Percentiles rank a stretch among this genome's conserved stretches.
These are phyloP conservation scores for Globisporangium camurandrum DNA, from an alignment of 352 stramenopile species.

Conservation along the genomic window DNA sequence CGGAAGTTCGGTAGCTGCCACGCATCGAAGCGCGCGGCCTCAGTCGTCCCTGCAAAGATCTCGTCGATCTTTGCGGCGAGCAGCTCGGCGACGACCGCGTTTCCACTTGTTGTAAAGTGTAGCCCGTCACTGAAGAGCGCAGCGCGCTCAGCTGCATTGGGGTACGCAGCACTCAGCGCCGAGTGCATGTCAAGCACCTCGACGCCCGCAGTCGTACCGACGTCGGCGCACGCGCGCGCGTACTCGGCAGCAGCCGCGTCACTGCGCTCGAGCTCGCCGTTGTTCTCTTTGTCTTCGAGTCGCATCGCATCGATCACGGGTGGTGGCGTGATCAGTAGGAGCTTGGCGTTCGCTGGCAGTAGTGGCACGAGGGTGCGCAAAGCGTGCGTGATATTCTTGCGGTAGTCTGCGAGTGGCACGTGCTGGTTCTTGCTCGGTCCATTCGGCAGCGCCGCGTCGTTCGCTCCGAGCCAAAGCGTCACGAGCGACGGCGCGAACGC, in stretches of 20 bases:
- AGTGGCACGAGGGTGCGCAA: slow-evolving; percentile 13
- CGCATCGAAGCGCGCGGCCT: slow-evolving; percentile 22
- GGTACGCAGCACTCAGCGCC: slow-evolving; percentile 33
- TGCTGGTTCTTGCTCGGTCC: slow-evolving; percentile 23
- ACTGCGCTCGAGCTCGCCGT: slow-evolving; percentile 25
- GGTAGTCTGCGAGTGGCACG: slow-evolving; percentile 40
- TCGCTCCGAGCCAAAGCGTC: slow-evolving; percentile 62
- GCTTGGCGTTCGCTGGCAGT: slow-evolving; percentile 17
- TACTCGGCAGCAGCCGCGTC: slow-evolving; percentile 34
- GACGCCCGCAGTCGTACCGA: slow-evolving; percentile 18
- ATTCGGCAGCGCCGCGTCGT: slow-evolving; percentile 39
- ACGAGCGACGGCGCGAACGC: slow-evolving; percentile 33
- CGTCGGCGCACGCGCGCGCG: slow-evolving; percentile 32
- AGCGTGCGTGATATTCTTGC: slow-evolving; percentile 28
- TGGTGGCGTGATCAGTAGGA: slow-evolving; percentile 54
- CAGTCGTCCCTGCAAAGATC: slow-evolving; percentile 6
- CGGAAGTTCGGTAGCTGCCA: slow-evolving; percentile 31
- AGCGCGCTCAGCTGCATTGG: slow-evolving; percentile 14
- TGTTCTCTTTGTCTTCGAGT: slow-evolving; percentile 5
- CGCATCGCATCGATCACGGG: slow-evolving; percentile 36
- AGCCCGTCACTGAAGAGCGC: slow-evolving; percentile 42
- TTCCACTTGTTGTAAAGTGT: slow-evolving; percentile 43
- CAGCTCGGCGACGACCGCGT: slow-evolving; percentile 34
- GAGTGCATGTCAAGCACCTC: slow-evolving; percentile 35
- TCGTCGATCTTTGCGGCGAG: slow-evolving; percentile 22